These are phyloP conservation scores for Dalechampia spathulata DNA, from an alignment of 441 rosid species.

Conservation along the genomic window DNA sequence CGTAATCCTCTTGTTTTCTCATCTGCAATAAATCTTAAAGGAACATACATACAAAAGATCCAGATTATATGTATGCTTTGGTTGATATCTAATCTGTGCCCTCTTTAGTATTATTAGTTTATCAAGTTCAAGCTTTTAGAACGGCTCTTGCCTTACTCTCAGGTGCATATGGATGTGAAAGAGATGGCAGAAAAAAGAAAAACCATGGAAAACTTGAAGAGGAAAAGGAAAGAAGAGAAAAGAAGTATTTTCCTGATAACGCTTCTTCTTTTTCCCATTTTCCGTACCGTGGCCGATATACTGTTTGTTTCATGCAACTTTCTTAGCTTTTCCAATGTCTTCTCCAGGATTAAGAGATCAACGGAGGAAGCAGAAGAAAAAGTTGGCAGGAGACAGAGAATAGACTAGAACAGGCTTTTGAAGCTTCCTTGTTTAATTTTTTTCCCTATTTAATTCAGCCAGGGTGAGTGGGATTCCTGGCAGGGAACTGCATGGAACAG, in stretches of 20 bases:
- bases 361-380: constrained; percentile 59
- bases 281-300: background rate
- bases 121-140: background rate
- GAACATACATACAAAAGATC: background rate
- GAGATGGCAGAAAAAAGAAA: constrained; percentile 51
- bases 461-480: too few species aligned
- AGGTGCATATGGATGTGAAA: constrained; percentile 50
- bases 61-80: too few species aligned
- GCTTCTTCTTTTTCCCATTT: background rate
- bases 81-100: too few species aligned
- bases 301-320: background rate
- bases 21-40: background rate
- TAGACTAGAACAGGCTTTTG: too few species aligned
- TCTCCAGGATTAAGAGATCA: constrained; percentile 68
- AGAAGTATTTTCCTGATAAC: constrained; percentile 32
- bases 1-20: background rate
- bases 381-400: constrained; percentile 17
- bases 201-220: constrained; percentile 36
- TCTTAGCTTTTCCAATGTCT: background rate
- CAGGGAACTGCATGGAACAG: too few species aligned
- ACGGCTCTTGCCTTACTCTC: constrained; percentile 2
- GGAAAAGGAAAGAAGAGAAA: constrained; percentile 78
- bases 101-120: too few species aligned
- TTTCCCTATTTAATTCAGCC: too few species aligned
- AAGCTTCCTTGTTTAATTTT: too few species aligned